These are phyloP conservation scores for Vigna reflexopilosa DNA, from an alignment of 306 rosid genomes.

Conservation along the genomic window DNA sequence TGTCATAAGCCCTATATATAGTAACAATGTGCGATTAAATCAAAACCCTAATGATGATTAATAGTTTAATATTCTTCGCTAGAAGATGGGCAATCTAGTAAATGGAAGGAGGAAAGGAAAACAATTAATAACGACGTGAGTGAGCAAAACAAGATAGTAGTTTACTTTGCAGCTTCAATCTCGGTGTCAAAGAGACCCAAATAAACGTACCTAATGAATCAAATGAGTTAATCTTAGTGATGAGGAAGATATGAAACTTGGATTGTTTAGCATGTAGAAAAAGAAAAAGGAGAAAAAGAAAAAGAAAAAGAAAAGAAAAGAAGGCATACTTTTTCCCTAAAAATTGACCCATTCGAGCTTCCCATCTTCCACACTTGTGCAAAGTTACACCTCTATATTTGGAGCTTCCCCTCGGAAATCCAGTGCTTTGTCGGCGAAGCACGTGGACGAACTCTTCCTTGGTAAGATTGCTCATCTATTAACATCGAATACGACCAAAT, in stretches of 20 bases:
- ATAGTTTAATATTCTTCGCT: neutral
- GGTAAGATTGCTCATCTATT: slow-evolving; percentile 90
- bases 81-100: slow-evolving; percentile 29
- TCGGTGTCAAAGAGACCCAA: slow-evolving; percentile 96
- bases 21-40: slow-evolving; percentile 29
- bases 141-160: neutral
- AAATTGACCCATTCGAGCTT: slow-evolving; percentile 98
- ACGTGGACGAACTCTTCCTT: slow-evolving; percentile 99
- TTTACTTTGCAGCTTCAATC: slow-evolving; percentile 77
- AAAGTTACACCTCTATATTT: slow-evolving; percentile 98
- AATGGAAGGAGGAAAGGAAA: slow-evolving; percentile 7
- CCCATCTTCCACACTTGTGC: slow-evolving; percentile 99
- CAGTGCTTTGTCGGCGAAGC: slow-evolving; percentile 99
- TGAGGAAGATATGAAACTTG: neutral
- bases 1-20: slow-evolving; percentile 88
- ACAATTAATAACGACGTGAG: neutral
- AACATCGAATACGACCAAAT: slow-evolving; percentile 15
- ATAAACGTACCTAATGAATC: slow-evolving; percentile 79
- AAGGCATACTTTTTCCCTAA: slow-evolving; percentile 85
- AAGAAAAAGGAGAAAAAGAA: neutral
- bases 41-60: slow-evolving; percentile 27
- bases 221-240: slow-evolving; percentile 20
- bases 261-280: neutral
- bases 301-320: neutral
- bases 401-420: slow-evolving; percentile 98